Base-by-base conservation (phyloP, 176 grass and related monocot species). In the Ensete ventricosum region DNA sequence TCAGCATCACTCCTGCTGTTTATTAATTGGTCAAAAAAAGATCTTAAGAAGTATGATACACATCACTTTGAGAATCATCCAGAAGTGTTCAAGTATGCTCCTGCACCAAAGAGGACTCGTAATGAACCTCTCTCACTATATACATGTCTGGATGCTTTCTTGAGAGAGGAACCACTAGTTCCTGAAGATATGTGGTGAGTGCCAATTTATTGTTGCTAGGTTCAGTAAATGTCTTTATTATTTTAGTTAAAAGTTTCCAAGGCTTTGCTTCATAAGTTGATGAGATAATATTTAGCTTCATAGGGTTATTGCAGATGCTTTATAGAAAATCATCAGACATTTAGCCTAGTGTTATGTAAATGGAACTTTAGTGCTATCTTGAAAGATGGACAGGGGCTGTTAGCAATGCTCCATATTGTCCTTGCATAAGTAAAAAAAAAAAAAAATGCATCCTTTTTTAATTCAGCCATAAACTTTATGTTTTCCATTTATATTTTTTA, bases 181-280 rank as follows among this genome's bases (percentile, higher is more conserved):
- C 96, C 96, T 74, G 88, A 91, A 85, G 96, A 99, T 71, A 99
- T 99, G 96, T 99, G 96, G 96, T 99, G 87, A 95, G 88, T 86
- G 26, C 21, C 4, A 74, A 43, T 19, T 74, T 57, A 11, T 74
- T 29, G 14, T 26, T 55, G 21, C 53, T 57, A 34, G 14, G n/a
- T 54, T 58, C 5, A 10, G 8, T 25, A 17, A 22, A 25, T 34
- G 50, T 55, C 19, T 73, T 10, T 21, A 16, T 14, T 74, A 22
- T 27, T 21, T 12, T 50, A 17, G 53, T 74, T 29, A 74, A 55
- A 70, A 49, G 3, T 70, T 70, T 70, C 51, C 43, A 48, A 70
- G 67, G 48, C 17, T 50, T 51, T 70, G 43, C 48, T 50, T 70
- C 13, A 70, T 50, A 50, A 48, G 24, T 17, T 21, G 27, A 50